phyloP scores from a whole-genome alignment of 148 eudicot species.

The Amaranthus hypochondriacus region DNA sequence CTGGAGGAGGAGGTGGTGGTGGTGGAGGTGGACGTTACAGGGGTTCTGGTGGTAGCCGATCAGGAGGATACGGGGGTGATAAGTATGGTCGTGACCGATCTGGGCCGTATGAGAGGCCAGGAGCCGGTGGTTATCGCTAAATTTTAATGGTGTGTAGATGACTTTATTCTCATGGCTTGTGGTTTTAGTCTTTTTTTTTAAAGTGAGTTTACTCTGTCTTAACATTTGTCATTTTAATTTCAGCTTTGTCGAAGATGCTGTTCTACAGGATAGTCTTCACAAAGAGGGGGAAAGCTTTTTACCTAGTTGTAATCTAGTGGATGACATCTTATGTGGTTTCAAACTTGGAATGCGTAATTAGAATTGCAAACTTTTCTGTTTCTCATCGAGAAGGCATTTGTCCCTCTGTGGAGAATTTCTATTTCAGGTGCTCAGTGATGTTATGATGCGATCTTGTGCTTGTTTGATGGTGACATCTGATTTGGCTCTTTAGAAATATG shows the following conservation, averaged over 20 bases:
- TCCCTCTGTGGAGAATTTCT: constrained; percentile 32
- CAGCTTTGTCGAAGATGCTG: constrained; percentile 39
- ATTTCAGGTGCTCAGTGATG: constrained; percentile 40
- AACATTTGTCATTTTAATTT: constrained; percentile 16
- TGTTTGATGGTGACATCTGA: constrained; percentile 48
- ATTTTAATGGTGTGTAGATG: constrained; percentile 22
- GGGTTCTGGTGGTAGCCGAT: constrained; percentile 54
- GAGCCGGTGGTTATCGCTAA: constrained; percentile 49
- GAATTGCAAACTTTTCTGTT: constrained; percentile 43
- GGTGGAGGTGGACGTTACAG: constrained; percentile 65
- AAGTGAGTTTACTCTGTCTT: too few species aligned
- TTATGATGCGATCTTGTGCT: constrained; percentile 54
- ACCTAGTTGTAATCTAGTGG: constrained; percentile 35
- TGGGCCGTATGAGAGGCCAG: constrained; percentile 84
- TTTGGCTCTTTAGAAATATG: constrained; percentile 43
- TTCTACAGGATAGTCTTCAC: constrained; percentile 15
- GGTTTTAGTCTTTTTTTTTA: background rate
- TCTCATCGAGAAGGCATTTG: constrained; percentile 32
- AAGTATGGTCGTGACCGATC: constrained; percentile 80
- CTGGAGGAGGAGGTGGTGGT: constrained; percentile 58
- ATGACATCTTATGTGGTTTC: constrained; percentile 40
- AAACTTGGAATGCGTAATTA: constrained; percentile 53
- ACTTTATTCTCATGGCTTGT: constrained; percentile 12
- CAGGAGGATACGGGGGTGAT: constrained; percentile 59
- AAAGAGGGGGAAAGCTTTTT: constrained; percentile 21